Evolutionary conservation across 306 rosid genomes (phyloP), one percentile per base, ranked within the genome.

Genomic region (Biancaea sappan): DNA sequence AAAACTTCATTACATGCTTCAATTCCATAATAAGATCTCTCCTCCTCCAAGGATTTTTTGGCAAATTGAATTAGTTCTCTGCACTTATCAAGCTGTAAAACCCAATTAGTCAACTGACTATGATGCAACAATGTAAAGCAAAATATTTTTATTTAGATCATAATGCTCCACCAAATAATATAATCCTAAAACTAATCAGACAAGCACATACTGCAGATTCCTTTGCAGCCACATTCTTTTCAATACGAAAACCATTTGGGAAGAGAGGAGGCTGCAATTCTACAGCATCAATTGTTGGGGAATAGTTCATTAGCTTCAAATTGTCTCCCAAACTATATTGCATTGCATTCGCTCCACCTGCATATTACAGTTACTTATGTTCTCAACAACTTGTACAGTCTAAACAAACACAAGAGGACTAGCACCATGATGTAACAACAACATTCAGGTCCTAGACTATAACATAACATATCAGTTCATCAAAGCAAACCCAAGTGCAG

Each of bases 1-100:
- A 88, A 85, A 77, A 92, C 92, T 80, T 90, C 99, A 81, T 86
- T 86, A 71, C 99, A 95, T 5, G 93, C 98, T 80, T 95, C 96
- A 69, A 95, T 88, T 66, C 99, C 98, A 59, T 87, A 76, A 76
- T 76, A 86, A 67, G 77, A 82, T 26, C 29, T 58, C 34, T 72
- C 87, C 71, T 80, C 82, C 62, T 92, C 88, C 79, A 89, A 69
- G 70, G 84, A 81, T 63, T 78, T 86, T 74, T 88, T 74, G 41
- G 96, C 96, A 80, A 77, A 79, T 84, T 88, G 81, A 63, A 86
- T 68, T 76, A 95, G 84, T 71, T 83, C 87, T 85, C 84, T 86
- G 90, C 93, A 84, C 83, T 84, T 85, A 69, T 87, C 97, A 86
- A 84, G 86, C 99, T 95, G 90, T 58, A 84, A 77, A 63, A 66